Base-by-base conservation (phyloP, 495 filamentous ascomycete species). In the Astrocystis sublimbata region DNA sequence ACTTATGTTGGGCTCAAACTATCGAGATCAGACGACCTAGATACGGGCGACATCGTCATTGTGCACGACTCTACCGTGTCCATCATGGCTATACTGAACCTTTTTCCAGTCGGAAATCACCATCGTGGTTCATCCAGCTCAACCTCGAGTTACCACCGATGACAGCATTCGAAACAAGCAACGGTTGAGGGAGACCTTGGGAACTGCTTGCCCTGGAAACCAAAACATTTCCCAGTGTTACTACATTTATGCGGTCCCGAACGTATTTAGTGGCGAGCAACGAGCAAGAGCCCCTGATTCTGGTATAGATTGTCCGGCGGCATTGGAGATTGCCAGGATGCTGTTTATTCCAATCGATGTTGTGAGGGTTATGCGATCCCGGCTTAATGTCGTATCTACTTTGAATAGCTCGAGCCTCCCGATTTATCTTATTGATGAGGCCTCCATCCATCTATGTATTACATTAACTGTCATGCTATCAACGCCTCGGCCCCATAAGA, bases 341-440 rank as follows among this genome's bases (percentile, higher is more conserved):
- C 55, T 41, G 23, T 40, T 35, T 21, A 13, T 49, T 41, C 41
- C 60, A 55, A 55, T 62, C 51, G 36, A 49, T 49, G 23, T 35
- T 24, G 43, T 41, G 9, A 19, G 19, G 8, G 28, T 35, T 1
- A 62, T 17, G 50, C 24, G 50, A 56, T 55, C 41, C 50, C 51
- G 51, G 47, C 51, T 62, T 56, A 56, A 62, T 61, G 40, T 40
- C 30, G 28, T 55, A n/a, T n/a, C n/a, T n/a, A n/a, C n/a, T n/a
- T 21, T 28, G 23, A 41, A 46, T 6, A 26, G 7, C 13, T 60
- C 41, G 19, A 54, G 41, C 21, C 35, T 13, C 24, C 3, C 30
- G 3, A 33, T n/a, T 6, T 31, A 38, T 28, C 23, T 21, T 50
- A 49, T 59, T 13, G 30, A 50, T 26, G 30, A 38, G 50, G 17